phyloP scores from a whole-genome alignment of 2,329 filamentous ascomycete species.

The Colletotrichum lentis region DNA sequence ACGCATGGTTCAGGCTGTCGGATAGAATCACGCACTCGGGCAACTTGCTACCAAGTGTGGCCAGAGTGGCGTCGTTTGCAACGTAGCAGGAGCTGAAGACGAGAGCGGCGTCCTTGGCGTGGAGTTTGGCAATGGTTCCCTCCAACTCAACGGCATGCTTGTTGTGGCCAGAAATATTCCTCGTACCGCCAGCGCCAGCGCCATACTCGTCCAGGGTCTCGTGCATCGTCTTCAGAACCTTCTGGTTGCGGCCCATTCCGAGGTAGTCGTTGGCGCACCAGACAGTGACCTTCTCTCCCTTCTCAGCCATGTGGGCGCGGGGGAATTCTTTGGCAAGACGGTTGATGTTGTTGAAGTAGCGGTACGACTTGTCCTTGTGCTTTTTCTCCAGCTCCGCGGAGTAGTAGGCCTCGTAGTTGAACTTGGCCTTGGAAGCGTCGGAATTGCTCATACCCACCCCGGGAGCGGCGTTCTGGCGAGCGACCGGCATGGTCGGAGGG shows the following conservation, averaged over 20 bases:
- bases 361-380: slow-evolving; percentile 99
- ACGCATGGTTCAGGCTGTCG: slow-evolving; percentile 96
- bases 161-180: slow-evolving; percentile 98
- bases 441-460: slow-evolving; percentile 39
- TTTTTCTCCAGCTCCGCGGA: slow-evolving; percentile 92
- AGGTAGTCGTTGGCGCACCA: slow-evolving; percentile 99
- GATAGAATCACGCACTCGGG: slow-evolving; percentile 98
- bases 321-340: slow-evolving; percentile 96
- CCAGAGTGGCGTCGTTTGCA: slow-evolving; percentile 95
- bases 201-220: slow-evolving; percentile 94
- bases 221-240: slow-evolving; percentile 92
- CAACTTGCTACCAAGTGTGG: slow-evolving; percentile 95
- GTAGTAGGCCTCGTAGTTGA: slow-evolving; percentile 94
- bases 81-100: slow-evolving; percentile 99
- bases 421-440: slow-evolving; percentile 61
- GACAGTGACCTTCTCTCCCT: slow-evolving; percentile 88
- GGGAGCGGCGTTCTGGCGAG: slow-evolving; percentile 43
- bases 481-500: slow-evolving; percentile 45
- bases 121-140: slow-evolving; percentile 81
- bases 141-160: slow-evolving; percentile 90
- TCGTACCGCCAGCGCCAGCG: slow-evolving; percentile 91
- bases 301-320: slow-evolving; percentile 85
- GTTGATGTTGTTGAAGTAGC: slow-evolving; percentile 99
- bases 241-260: slow-evolving; percentile 91
- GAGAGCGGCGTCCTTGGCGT: slow-evolving; percentile 89